Conservation (phyloP, 208 protist species). For the Angomonas desouzai region DNA sequence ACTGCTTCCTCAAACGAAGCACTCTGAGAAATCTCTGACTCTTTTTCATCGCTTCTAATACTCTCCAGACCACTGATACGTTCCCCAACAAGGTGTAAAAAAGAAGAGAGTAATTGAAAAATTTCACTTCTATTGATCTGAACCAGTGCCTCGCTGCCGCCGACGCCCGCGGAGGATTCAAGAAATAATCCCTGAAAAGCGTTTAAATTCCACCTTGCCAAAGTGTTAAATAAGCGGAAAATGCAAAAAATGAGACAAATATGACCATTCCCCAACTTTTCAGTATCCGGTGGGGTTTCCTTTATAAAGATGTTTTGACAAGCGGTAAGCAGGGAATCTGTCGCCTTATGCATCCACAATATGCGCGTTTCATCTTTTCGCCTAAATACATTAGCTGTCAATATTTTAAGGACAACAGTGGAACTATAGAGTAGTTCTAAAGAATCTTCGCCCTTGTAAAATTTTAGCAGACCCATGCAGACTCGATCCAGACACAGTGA, state of each 20-base stretch:
- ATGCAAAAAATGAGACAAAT: constrained; percentile 61
- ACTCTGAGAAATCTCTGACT: constrained; percentile 3
- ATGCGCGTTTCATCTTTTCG: constrained; percentile 43
- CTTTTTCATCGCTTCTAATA: constrained; percentile 30
- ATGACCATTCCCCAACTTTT: constrained; percentile 28
- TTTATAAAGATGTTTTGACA: constrained; percentile 73
- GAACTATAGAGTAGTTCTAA: constrained; percentile 57
- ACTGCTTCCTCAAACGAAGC: constrained; percentile 66
- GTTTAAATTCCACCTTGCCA: constrained; percentile 72
- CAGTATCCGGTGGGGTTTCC: constrained; percentile 24
- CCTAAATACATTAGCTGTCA: constrained; percentile 38
- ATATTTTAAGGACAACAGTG: constrained; percentile 43
- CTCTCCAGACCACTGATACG: constrained; percentile 56
- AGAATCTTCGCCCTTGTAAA: constrained; percentile 40
- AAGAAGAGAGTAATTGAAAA: constrained; percentile 64
- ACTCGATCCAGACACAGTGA: constrained; percentile 50
- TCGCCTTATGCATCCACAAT: constrained; percentile 44
- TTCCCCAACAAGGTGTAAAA: constrained; percentile 60
- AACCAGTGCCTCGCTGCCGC: background rate
- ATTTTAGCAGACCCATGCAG: constrained; percentile 55
- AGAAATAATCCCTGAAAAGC: constrained; percentile 65
- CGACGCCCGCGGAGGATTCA: constrained; percentile 15
- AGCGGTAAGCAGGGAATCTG: constrained; percentile 59
- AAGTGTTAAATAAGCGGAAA: constrained; percentile 65
- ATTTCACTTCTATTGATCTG: constrained; percentile 71